These are phyloP conservation scores for Hypomyces rosellus DNA, from an alignment of 2,329 filamentous ascomycete genomes.

Conservation along the genomic window DNA sequence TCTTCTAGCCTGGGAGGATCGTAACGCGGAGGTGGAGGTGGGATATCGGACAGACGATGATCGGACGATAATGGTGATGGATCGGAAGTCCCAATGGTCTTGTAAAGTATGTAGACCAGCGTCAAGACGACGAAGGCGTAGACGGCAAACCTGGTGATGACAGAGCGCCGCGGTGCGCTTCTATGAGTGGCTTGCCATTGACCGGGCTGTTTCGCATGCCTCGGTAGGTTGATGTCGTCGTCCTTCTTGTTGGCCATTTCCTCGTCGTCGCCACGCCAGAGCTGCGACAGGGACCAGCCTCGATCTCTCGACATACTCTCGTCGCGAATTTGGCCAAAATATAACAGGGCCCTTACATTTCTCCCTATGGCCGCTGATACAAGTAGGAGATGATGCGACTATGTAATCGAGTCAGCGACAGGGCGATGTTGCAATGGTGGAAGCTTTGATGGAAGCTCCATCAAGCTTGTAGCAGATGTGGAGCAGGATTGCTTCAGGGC, in stretches of 20 bases:
- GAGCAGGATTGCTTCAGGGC: too few relatives aligned
- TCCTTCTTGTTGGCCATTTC: constrained; percentile 56
- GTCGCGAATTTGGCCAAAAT: not conserved
- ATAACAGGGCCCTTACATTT: too few relatives aligned
- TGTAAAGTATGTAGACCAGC: constrained; percentile 44
- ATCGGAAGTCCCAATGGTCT: constrained; percentile 26
- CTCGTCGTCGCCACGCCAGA: constrained; percentile 49
- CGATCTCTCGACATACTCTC: constrained; percentile 17
- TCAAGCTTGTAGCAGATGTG: too few relatives aligned
- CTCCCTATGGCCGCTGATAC: too few relatives aligned
- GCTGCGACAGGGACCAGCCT: constrained; percentile 26
- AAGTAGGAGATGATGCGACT: too few relatives aligned
- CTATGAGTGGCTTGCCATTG: constrained; percentile 35
- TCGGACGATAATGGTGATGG: constrained; percentile 24
- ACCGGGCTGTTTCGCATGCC: constrained; percentile 14
- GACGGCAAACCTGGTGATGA: constrained; percentile 46
- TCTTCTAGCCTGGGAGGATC: constrained; percentile 4
- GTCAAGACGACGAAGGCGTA: constrained; percentile 40
- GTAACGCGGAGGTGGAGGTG: constrained; percentile 4
- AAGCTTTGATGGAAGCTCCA: constrained; percentile 1
- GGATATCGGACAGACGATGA: not conserved
- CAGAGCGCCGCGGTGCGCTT: constrained; percentile 43
- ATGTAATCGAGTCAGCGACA: too few relatives aligned
- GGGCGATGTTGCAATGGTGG: constrained; percentile 5
- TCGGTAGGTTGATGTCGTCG: constrained; percentile 41